Evolutionary conservation across 257 asterid species (phyloP), one percentile per base, ranked within the genome.

Genomic region (Solanum boliviense): DNA sequence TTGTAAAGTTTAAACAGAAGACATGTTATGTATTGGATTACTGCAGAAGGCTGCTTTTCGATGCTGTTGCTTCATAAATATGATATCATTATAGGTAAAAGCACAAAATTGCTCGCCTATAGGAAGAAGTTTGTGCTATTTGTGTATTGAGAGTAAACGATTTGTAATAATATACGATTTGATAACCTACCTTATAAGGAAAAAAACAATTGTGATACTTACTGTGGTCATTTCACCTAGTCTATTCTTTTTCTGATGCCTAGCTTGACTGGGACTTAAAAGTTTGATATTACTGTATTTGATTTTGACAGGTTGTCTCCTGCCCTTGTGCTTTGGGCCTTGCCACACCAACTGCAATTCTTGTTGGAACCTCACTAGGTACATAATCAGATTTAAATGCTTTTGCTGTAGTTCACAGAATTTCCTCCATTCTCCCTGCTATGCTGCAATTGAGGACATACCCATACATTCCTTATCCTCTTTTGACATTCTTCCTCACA

Each of bases 271-370:
- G 27, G 67, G 38, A 81, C 39, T 15, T 81, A 32, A 81, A 81
- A 46, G 38, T 46, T 81, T 25, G 27, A 81, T 70, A 83, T 85
- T 72, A 82, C 44, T 84, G 41, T 29, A 44, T 46, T 83, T 88
- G 82, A 86, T 85, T 73, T 70, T 88, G 88, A 88, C 93, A 96
- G 98, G 99, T 96, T 84, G 99, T 96, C 88, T 96, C 99, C 73
- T 95, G 99, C 87, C 99, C 99, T 29, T 96, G 99, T 91, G 99
- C 99, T 89, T 93, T 96, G 89, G 99, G 99, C 91, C 99, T 96
- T 89, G 99, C 99, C 73, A 96, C 99, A 85, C 98, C 99, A 88
- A 95, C 99, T 25, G 99, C 99, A 67, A 96, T 96, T 89, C 90
- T 96, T 90, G 99, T 96, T 60, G 99, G 99, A 92, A 96, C 99